These are phyloP conservation scores for Limtongozyma cylindracea DNA, from an alignment of 805 yeast species.

Conservation along the genomic window DNA sequence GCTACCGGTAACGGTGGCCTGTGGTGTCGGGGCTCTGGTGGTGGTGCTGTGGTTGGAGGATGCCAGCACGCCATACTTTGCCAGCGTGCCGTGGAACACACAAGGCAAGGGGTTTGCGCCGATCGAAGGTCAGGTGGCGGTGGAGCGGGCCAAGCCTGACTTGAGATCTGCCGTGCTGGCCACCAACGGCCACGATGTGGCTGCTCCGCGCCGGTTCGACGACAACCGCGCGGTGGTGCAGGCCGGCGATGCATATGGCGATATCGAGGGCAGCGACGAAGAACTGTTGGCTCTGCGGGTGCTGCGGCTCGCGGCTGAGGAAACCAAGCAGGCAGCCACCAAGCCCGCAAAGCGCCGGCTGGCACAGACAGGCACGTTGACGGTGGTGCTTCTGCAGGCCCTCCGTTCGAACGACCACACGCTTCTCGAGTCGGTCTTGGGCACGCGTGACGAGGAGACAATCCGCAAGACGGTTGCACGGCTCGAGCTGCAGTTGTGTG, in stretches of 20 bases:
- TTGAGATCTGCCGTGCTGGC: constrained; percentile 14
- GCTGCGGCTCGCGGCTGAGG: constrained; percentile 8
- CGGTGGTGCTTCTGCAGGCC: constrained; percentile 75
- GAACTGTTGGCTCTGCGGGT: constrained; percentile 29
- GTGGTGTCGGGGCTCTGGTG: constrained; percentile 2
- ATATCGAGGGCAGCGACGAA: constrained; percentile 16
- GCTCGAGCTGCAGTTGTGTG: constrained; percentile 21
- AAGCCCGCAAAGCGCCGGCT: not conserved
- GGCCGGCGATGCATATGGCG: constrained; percentile 22
- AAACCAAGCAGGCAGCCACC: constrained; percentile 5
- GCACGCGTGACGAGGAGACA: constrained; percentile 21
- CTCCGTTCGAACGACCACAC: constrained; percentile 69
- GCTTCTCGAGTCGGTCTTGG: constrained; percentile 61
- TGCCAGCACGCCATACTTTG: constrained; percentile 29
- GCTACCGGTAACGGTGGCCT: constrained; percentile 10
- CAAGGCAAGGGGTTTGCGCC: constrained; percentile 6
- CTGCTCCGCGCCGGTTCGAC: constrained; percentile 25
- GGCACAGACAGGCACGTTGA: constrained; percentile 20
- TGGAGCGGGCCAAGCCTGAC: constrained; percentile 14
- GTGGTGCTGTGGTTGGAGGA: constrained; percentile 32
- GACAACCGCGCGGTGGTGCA: constrained; percentile 31
- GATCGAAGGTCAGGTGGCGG: constrained; percentile 5
- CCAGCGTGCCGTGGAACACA: constrained; percentile 26
- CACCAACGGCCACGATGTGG: constrained; percentile 21
- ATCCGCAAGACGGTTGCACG: constrained; percentile 23